Conservation (phyloP, 208 protist species). For the Trypanosoma cruzi region DNA sequence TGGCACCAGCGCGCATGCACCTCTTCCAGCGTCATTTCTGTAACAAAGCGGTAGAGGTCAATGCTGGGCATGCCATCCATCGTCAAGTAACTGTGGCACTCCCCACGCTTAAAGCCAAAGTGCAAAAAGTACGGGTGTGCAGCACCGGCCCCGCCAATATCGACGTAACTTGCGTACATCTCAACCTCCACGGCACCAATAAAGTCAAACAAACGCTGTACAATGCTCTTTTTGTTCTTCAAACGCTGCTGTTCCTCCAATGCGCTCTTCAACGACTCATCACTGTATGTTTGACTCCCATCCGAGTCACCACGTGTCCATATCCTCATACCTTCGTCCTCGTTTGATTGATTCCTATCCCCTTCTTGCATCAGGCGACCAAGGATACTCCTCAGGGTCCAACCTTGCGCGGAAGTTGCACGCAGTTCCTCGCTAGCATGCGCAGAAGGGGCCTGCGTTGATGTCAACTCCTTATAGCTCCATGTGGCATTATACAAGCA, state of each 20-base stretch:
- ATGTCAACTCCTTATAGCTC: constrained; percentile 66
- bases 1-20: constrained; percentile 69
- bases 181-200: constrained; percentile 79
- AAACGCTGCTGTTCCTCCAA: constrained; percentile 18
- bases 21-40: constrained; percentile 73
- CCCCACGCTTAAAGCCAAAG: constrained; percentile 63
- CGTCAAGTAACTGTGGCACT: constrained; percentile 66
- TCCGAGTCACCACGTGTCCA: neutral
- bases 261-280: neutral
- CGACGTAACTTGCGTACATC: constrained; percentile 63
- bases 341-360: neutral
- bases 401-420: neutral
- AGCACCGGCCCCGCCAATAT: constrained; percentile 64
- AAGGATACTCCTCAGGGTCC: constrained; percentile 10
- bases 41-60: constrained; percentile 77
- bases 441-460: constrained; percentile 1
- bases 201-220: constrained; percentile 77
- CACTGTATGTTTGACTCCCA: neutral
- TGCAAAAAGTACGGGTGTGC: constrained; percentile 83
- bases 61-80: constrained; percentile 53
- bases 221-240: constrained; percentile 30
- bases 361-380: neutral
- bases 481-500: constrained; percentile 86
- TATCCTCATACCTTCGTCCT: neutral
- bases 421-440: neutral